Percentiles rank a stretch among this genome's conserved stretches.
These are phyloP conservation scores for Mycena capillaripes DNA, from an alignment of 768 basidiomycete species.

Conservation along the genomic window DNA sequence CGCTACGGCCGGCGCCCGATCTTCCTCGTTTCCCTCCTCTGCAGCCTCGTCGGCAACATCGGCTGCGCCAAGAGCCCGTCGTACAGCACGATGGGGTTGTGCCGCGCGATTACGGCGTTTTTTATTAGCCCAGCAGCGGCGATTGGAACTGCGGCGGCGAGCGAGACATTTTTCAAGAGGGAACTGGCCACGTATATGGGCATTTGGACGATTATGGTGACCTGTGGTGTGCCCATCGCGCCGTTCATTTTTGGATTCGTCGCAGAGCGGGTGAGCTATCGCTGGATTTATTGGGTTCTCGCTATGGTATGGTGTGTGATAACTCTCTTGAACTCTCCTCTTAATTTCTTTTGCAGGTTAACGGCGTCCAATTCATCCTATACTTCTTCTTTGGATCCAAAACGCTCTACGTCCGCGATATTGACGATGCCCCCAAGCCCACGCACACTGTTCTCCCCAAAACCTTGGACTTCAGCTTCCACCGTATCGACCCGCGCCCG, in stretches of 20 bases:
- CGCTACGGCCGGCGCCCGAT: neutral
- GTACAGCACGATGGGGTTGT: neutral
- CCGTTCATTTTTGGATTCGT: neutral
- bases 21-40: neutral
- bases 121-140: neutral
- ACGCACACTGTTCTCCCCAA: neutral
- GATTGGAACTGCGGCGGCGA: neutral
- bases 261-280: neutral
- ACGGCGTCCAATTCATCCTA: neutral
- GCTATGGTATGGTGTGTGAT: neutral
- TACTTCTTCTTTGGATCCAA: neutral
- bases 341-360: neutral
- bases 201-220: neutral
- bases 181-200: neutral
- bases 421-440: too few relatives aligned
- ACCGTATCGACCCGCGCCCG: neutral
- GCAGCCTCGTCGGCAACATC: neutral
- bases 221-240: neutral
- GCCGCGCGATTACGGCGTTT: neutral
- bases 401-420: neutral
- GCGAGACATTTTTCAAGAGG: neutral
- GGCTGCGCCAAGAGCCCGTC: neutral
- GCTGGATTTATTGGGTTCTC: neutral
- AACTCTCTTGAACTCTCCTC: neutral
- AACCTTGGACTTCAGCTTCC: neutral